A percentile compares a stretch with the other conserved stretches of the same genome.
Evolutionary conservation across 2,329 filamentous ascomycete species (phyloP).

Genomic region (Paramyrothecium roridum): DNA sequence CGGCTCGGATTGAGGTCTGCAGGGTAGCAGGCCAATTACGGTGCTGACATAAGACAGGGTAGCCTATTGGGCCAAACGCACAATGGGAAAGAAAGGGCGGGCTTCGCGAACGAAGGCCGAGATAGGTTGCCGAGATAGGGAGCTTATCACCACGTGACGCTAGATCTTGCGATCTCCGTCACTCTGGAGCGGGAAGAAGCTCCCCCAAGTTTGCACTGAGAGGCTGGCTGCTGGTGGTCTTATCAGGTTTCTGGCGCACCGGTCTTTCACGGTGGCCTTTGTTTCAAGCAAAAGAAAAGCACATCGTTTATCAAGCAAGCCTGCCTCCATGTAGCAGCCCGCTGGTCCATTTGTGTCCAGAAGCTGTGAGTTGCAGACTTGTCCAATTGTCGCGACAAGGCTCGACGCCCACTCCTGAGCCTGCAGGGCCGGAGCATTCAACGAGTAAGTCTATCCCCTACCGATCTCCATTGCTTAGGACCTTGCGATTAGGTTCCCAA

Average conservation of each 20-base stretch:
- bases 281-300: background rate
- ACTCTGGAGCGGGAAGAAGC: too few relatives aligned
- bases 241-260: conserved; percentile 2
- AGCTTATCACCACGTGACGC: conserved; percentile 31
- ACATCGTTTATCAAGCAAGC: background rate
- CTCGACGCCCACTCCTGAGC: conserved; percentile 7
- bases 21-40: too few relatives aligned
- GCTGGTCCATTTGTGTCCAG: conserved; percentile 25
- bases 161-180: too few relatives aligned
- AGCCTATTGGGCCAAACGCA: too few relatives aligned
- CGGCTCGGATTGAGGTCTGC: too few relatives aligned
- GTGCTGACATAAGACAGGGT: too few relatives aligned
- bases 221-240: conserved; percentile 15
- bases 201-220: conserved; percentile 27
- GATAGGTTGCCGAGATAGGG: conserved; percentile 13
- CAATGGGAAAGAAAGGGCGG: background rate
- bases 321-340: conserved; percentile 33
- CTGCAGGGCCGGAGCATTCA: background rate
- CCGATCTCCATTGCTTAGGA: background rate
- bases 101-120: background rate
- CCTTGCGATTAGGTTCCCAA: background rate
- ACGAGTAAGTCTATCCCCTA: background rate
- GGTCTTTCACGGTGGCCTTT: background rate
- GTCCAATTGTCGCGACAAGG: conserved; percentile 19
- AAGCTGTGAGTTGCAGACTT: conserved; percentile 29